phyloP scores from a whole-genome alignment of 805 yeast genomes.

The Metschnikowia lochheadii region DNA sequence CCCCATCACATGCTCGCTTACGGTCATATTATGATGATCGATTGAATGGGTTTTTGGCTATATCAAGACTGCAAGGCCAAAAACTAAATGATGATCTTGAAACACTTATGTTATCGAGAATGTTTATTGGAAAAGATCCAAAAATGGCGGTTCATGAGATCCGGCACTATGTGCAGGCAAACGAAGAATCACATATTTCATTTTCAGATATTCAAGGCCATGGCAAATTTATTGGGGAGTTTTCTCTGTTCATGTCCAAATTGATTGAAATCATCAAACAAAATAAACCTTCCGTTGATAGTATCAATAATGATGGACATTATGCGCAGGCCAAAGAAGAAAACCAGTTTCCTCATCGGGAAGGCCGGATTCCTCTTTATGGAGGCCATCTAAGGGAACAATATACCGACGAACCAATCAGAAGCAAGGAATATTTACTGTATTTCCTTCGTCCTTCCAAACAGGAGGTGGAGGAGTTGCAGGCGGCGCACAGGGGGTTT shows the following conservation, averaged over 20 bases:
- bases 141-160: constrained; percentile 5
- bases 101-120: constrained; percentile 4
- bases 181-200: neutral
- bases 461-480: constrained; percentile 20
- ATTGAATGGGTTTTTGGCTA: constrained; percentile 11
- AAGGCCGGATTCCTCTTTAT: constrained; percentile 28
- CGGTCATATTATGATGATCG: constrained; percentile 13
- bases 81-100: constrained; percentile 9
- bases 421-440: constrained; percentile 24
- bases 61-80: constrained; percentile 5
- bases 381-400: constrained; percentile 35
- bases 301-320: constrained; percentile 27
- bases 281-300: constrained; percentile 20
- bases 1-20: constrained; percentile 1
- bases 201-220: neutral
- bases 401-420: constrained; percentile 26
- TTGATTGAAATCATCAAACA: constrained; percentile 19
- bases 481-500: constrained; percentile 21
- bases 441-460: constrained; percentile 20
- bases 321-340: constrained; percentile 19
- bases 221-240: constrained; percentile 15
- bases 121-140: neutral
- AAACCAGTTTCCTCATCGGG: constrained; percentile 16
- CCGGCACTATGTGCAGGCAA: constrained; percentile 1
- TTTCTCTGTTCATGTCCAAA: constrained; percentile 19